Percentiles rank a stretch among this genome's conserved stretches.
phyloP scores from a whole-genome alignment of 495 filamentous ascomycete species.

The Tuber calosporum region DNA sequence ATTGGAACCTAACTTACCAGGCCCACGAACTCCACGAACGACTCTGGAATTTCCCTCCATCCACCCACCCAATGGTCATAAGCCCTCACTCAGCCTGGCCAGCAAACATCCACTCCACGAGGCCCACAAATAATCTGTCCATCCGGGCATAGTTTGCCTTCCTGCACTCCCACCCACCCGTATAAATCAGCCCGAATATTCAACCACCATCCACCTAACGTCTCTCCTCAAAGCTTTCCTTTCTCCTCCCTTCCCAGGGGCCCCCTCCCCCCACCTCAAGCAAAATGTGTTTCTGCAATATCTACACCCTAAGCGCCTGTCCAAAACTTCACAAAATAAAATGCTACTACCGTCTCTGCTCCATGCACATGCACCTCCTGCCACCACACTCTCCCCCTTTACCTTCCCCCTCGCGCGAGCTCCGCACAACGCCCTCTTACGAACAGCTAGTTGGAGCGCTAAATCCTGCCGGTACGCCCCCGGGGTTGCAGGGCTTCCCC shows the following conservation, averaged over 20 bases:
- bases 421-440: not conserved
- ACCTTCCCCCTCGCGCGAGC: not conserved
- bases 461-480: not conserved
- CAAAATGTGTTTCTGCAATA: not conserved
- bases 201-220: not conserved
- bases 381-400: not conserved
- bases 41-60: not conserved
- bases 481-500: not conserved
- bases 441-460: not conserved
- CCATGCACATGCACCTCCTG: not conserved
- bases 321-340: not conserved
- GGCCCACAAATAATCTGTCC: not conserved
- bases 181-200: not conserved
- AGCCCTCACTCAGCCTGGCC: not conserved
- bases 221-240: not conserved
- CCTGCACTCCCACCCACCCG: not conserved
- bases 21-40: not conserved
- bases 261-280: not conserved
- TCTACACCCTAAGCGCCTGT: not conserved
- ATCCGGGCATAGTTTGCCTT: not conserved
- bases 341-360: not conserved
- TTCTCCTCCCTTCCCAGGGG: not conserved
- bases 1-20: not conserved
- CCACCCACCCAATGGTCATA: not conserved
- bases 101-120: not conserved